phyloP scores from a whole-genome alignment of 805 yeast genomes.

The Sungouiella blattae region DNA sequence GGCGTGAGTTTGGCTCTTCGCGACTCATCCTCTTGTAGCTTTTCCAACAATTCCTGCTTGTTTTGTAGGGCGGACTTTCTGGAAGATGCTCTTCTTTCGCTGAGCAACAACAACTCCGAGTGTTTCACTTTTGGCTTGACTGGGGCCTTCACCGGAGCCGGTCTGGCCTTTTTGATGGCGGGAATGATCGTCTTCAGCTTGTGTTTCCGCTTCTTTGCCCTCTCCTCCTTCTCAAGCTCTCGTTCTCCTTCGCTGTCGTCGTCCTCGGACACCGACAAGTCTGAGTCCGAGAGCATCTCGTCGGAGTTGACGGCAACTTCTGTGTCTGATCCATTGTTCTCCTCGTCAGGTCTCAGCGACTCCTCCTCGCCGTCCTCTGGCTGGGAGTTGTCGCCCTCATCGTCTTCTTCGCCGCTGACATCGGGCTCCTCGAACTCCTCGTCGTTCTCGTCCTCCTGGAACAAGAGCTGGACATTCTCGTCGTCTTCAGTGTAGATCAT shows the following conservation, averaged over 20 bases:
- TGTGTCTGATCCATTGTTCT: slow-evolving; percentile 12
- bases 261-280: slow-evolving; percentile 44
- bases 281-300: slow-evolving; percentile 56
- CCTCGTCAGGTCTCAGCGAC: slow-evolving; percentile 21
- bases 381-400: slow-evolving; percentile 44
- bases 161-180: slow-evolving; percentile 30
- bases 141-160: slow-evolving; percentile 12
- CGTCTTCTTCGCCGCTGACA: slow-evolving; percentile 28
- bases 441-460: slow-evolving; percentile 49
- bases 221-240: slow-evolving; percentile 49
- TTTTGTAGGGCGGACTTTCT: slow-evolving; percentile 75
- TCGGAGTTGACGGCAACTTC: slow-evolving; percentile 31
- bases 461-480: slow-evolving; percentile 66
- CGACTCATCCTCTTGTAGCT: slow-evolving; percentile 64
- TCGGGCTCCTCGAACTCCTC: slow-evolving; percentile 23
- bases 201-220: slow-evolving; percentile 25
- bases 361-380: slow-evolving; percentile 25
- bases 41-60: slow-evolving; percentile 71
- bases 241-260: slow-evolving; percentile 71
- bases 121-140: slow-evolving; percentile 23
- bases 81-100: slow-evolving; percentile 66
- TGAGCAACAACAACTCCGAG: slow-evolving; percentile 49
- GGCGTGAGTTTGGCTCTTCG: slow-evolving; percentile 49
- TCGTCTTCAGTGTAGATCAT: slow-evolving; percentile 56
- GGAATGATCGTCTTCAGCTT: slow-evolving; percentile 23